A percentile compares a stretch with the other conserved stretches of the same genome.
Conservation (phyloP, 2,329 filamentous ascomycete species). For the Pseudogymnoascus sp. region DNA sequence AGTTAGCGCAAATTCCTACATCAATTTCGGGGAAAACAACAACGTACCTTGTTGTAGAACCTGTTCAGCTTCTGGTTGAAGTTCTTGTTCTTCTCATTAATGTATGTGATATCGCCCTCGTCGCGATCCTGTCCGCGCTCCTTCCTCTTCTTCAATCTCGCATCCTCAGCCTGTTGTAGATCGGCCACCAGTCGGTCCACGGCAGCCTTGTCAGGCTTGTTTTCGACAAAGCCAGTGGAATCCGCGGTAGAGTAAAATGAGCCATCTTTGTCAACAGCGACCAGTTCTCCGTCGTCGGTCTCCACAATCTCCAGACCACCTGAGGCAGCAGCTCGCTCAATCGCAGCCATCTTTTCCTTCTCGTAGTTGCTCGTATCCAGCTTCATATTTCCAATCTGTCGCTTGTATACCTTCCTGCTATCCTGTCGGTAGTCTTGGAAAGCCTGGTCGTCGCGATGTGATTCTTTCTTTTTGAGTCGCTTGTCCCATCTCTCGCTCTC, state of each 20-base stretch:
- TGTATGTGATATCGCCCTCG: slow-evolving; percentile 90
- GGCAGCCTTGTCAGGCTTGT: slow-evolving; percentile 79
- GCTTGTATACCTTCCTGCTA: slow-evolving; percentile 87
- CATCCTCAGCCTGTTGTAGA: slow-evolving; percentile 81
- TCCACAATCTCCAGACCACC: slow-evolving; percentile 91
- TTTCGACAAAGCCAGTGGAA: slow-evolving; percentile 72
- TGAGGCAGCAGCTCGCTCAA: slow-evolving; percentile 76
- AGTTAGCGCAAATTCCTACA: slow-evolving; percentile 22
- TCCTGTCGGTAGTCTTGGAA: slow-evolving; percentile 88
- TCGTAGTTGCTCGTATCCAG: slow-evolving; percentile 81
- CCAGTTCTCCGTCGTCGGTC: slow-evolving; percentile 88
- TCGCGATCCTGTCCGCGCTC: slow-evolving; percentile 75
- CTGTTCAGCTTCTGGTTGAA: slow-evolving; percentile 95
- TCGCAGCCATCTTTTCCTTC: slow-evolving; percentile 73
- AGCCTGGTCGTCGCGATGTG: slow-evolving; percentile 74
- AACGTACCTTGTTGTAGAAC: slow-evolving; percentile 82
- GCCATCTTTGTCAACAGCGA: slow-evolving; percentile 87
- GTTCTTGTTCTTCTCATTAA: slow-evolving; percentile 99
- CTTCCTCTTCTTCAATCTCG: slow-evolving; percentile 75
- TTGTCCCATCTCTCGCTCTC: slow-evolving; percentile 93
- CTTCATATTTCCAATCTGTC: slow-evolving; percentile 71
- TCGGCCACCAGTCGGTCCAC: slow-evolving; percentile 84
- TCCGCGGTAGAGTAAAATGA: slow-evolving; percentile 87
- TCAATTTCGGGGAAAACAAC: neutral
- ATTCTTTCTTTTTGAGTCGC: slow-evolving; percentile 77